These are phyloP conservation scores for Inga laurina DNA, from an alignment of 306 rosid species.

Conservation along the genomic window DNA sequence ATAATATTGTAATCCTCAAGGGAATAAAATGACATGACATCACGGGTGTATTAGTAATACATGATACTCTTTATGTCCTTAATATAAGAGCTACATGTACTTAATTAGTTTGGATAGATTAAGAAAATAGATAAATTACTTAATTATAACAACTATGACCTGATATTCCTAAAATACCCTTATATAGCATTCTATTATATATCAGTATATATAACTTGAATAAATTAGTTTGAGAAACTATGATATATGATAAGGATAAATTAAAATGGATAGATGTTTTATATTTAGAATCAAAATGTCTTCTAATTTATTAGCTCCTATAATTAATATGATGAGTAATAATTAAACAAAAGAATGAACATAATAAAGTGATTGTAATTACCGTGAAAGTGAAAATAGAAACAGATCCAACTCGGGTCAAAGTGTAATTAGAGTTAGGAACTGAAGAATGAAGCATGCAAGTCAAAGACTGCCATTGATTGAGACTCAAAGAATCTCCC, in stretches of 20 bases:
- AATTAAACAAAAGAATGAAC: not conserved
- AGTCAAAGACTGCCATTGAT: conserved; percentile 91
- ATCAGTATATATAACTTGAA: too few relatives aligned
- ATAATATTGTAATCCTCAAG: not conserved
- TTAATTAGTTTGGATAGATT: too few relatives aligned
- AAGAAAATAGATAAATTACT: too few relatives aligned
- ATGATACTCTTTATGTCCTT: not conserved
- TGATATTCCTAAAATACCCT: too few relatives aligned
- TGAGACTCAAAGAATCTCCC: conserved; percentile 84
- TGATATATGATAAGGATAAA: not conserved
- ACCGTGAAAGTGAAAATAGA: conserved; percentile 73
- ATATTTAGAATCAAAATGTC: too few relatives aligned
- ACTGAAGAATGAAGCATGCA: conserved; percentile 73
- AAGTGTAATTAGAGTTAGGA: conserved; percentile 54
- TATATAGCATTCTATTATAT: not conserved
- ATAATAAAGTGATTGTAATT: not conserved
- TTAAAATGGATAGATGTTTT: too few relatives aligned
- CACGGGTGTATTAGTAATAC: not conserved
- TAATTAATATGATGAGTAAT: not conserved
- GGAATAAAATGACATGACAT: conserved; percentile 5
- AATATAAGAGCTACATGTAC: too few relatives aligned
- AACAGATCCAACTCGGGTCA: conserved; percentile 53
- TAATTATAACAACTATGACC: not conserved
- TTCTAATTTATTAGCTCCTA: too few relatives aligned
- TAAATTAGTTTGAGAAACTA: too few relatives aligned